Evolutionary conservation across 331 rosid species (phyloP).

Genomic region (Acacia concinna): DNA sequence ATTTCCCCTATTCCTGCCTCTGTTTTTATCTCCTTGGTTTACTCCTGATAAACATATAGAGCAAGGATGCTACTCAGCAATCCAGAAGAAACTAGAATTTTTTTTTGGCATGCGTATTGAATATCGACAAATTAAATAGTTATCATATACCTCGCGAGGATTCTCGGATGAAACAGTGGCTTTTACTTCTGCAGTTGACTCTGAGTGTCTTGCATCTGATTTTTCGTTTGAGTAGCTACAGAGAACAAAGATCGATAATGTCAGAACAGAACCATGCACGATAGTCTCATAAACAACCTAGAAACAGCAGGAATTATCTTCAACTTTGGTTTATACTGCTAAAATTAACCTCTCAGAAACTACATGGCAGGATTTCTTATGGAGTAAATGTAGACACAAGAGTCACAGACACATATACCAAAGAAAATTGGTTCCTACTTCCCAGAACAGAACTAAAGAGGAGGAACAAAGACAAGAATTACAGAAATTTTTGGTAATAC

Average conservation of each 20-base stretch:
- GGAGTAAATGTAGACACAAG: slow-evolving; percentile 13
- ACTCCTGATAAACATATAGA: slow-evolving; percentile 38
- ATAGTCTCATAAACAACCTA: slow-evolving; percentile 6
- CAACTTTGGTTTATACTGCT: background rate
- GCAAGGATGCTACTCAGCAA: slow-evolving; percentile 4
- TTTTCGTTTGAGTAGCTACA: slow-evolving; percentile 87
- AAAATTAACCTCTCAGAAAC: slow-evolving; percentile 2
- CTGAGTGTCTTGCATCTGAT: slow-evolving; percentile 74
- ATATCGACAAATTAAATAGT: background rate
- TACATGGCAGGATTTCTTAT: background rate
- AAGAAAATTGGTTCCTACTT: background rate
- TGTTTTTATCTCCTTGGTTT: slow-evolving; percentile 9
- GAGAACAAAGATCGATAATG: slow-evolving; percentile 30
- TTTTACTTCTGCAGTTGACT: slow-evolving; percentile 48
- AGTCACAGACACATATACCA: background rate
- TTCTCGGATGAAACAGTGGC: slow-evolving; percentile 39
- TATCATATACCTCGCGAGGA: slow-evolving; percentile 50
- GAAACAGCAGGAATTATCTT: background rate
- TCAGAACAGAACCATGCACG: slow-evolving; percentile 40
- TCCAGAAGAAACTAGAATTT: slow-evolving; percentile 13
- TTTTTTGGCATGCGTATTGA: background rate
- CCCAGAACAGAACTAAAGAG: background rate
- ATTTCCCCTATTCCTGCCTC: slow-evolving; percentile 24
- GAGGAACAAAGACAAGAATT: background rate
- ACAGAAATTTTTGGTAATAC: background rate